These are phyloP conservation scores for Penicillium turbatum DNA, from an alignment of 495 filamentous ascomycete species.

Conservation along the genomic window DNA sequence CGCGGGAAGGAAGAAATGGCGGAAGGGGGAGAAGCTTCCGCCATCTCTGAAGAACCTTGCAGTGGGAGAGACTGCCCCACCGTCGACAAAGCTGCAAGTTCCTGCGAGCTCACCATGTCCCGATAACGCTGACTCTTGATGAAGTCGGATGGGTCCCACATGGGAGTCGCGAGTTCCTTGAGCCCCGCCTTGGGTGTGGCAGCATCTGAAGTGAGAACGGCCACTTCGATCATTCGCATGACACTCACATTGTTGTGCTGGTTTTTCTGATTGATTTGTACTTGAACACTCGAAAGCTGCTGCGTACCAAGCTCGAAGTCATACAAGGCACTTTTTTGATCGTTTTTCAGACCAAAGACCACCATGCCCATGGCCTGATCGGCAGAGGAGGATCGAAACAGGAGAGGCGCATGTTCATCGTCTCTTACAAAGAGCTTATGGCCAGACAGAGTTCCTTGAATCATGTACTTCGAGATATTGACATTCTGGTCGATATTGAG, in stretches of 20 bases:
- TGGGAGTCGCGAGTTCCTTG: slow-evolving; percentile 4
- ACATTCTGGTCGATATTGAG: slow-evolving; percentile 13
- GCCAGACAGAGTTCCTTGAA: slow-evolving; percentile 20
- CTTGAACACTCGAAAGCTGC: slow-evolving; percentile 20
- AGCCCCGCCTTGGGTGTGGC: slow-evolving; percentile 9
- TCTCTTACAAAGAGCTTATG: slow-evolving; percentile 2
- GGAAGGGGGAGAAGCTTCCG: no score
- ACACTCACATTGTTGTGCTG: slow-evolving; percentile 6
- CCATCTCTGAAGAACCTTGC: neutral
- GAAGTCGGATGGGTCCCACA: slow-evolving; percentile 21
- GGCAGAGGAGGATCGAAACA: slow-evolving; percentile 11
- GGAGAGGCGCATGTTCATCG: slow-evolving; percentile 16
- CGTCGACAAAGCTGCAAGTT: neutral
- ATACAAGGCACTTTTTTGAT: slow-evolving; percentile 24
- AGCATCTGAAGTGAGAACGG: slow-evolving; percentile 20
- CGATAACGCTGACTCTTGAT: slow-evolving; percentile 20
- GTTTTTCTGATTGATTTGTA: slow-evolving; percentile 7
- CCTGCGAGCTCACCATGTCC: slow-evolving; percentile 18
- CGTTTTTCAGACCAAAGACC: slow-evolving; percentile 23
- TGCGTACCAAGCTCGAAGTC: slow-evolving; percentile 22
- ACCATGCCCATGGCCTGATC: slow-evolving; percentile 27
- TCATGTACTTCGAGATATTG: slow-evolving; percentile 22
- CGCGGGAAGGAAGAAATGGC: no score
- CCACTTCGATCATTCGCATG: slow-evolving; percentile 18
- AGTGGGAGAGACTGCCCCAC: neutral